Base-by-base conservation (phyloP, 306 rosid genomes). In the Oxytropis ochrocephala region DNA sequence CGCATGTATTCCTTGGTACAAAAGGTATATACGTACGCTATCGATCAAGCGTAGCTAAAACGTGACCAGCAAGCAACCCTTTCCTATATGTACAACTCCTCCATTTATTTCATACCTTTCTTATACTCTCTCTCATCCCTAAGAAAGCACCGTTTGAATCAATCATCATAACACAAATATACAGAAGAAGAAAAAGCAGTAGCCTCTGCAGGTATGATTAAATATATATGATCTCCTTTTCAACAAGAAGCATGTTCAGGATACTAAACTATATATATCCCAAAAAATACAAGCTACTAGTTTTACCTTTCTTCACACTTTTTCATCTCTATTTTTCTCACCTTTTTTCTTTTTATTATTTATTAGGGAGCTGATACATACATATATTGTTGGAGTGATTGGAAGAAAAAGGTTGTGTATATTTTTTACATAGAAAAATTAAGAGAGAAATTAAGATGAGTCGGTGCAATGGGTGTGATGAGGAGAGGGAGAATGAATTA, bases 401-500 rank as follows among this genome's bases (percentile, higher is more conserved):
- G 87, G 82, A 82, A 64, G 82, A 68, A 72, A 72, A 74, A 76
- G 36, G 7, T 67, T 58, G 39, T 47, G 66, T 27, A 21, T 21
- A 21, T 73, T 76, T 70, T 68, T 80, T 62, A 64, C 2, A 21
- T 21, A 21, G 24, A 46, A 42, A 39, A 69, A 72, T 27, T 71
- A 82, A 73, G 8, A 42, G 8, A 57, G 11, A 57, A 79, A n/a
- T n/a, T n/a, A n/a, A 70, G 72, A 87, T 88, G 95, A 69, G 84
- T 76, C 86, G 97, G 97, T 83, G 91, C 84, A 87, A 83, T 62
- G 87, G 86, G 38, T 75, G 89, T 6, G 73, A 84, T 52, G 84
- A 87, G 2, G 85, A 85, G 61, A 76, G 77, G 67, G 78, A 67
- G 2, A 44, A 63, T 43, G 82, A 55, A 54, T 60, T 75, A 38